These are phyloP conservation scores for Cladosporium sp. DNA, from an alignment of 2,329 filamentous ascomycete genomes.

Conservation along the genomic window DNA sequence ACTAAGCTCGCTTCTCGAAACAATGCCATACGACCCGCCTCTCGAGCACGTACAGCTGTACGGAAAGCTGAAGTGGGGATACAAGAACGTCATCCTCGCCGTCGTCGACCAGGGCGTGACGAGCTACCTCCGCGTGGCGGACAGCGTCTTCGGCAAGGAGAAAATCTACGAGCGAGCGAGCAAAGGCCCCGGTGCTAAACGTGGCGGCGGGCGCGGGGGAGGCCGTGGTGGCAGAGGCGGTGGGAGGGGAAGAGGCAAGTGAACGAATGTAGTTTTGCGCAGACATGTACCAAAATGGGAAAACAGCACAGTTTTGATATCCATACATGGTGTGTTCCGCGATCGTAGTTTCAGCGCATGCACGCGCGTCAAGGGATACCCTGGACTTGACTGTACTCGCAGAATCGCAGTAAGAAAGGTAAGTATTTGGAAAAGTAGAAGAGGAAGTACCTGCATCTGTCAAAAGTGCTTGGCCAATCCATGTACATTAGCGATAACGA, in stretches of 20 bases:
- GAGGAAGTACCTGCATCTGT: too few relatives aligned
- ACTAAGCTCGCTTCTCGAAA: slow-evolving; percentile 65
- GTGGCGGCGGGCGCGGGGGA: slow-evolving; percentile 38
- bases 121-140: slow-evolving; percentile 77
- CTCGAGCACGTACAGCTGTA: slow-evolving; percentile 54
- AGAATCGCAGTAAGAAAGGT: too few relatives aligned
- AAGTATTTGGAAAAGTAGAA: too few relatives aligned
- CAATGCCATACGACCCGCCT: slow-evolving; percentile 63
- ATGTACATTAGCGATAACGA: too few relatives aligned
- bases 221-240: slow-evolving; percentile 24
- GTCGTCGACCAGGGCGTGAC: slow-evolving; percentile 86
- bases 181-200: slow-evolving; percentile 32
- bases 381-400: too few relatives aligned
- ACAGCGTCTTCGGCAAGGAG: slow-evolving; percentile 71
- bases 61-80: slow-evolving; percentile 75
- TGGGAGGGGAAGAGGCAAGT: slow-evolving; percentile 32
- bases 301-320: too few relatives aligned
- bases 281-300: too few relatives aligned
- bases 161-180: slow-evolving; percentile 59
- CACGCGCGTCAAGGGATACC: too few relatives aligned
- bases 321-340: too few relatives aligned
- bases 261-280: not conserved
- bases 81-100: slow-evolving; percentile 77
- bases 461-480: too few relatives aligned
- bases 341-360: too few relatives aligned